Conservation (phyloP, 2,329 filamentous ascomycete species). For the Diaporthe capsici region DNA sequence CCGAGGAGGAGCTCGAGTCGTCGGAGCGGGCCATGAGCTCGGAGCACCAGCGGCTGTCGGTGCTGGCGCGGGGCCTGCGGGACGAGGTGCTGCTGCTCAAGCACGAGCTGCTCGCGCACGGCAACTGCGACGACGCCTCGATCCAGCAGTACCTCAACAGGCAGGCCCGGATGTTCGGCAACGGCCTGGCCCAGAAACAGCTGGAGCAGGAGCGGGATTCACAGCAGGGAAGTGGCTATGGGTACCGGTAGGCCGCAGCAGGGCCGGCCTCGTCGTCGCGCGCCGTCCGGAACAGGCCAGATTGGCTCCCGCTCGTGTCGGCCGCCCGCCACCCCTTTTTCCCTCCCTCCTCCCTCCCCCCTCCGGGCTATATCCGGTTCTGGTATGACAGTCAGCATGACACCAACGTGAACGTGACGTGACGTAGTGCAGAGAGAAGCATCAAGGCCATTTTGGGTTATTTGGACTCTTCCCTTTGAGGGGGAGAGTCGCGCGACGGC, state of each 20-base stretch:
- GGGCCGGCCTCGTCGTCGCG: background rate
- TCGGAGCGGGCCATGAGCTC: conserved; percentile 42
- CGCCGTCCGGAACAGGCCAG: too few species aligned
- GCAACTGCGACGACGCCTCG: conserved; percentile 46
- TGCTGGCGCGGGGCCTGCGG: conserved; percentile 43
- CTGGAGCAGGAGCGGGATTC: background rate
- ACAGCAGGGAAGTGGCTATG: too few species aligned
- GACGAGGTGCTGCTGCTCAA: conserved; percentile 51
- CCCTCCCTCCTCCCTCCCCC: too few species aligned
- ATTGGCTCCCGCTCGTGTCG: too few species aligned
- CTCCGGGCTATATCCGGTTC: too few species aligned
- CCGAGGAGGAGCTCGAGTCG: conserved; percentile 46
- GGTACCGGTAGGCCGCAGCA: background rate
- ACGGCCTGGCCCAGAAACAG: background rate
- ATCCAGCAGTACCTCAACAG: conserved; percentile 49
- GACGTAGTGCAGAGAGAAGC: too few species aligned
- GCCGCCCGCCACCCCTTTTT: too few species aligned
- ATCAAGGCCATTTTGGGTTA: too few species aligned
- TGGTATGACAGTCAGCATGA: too few species aligned
- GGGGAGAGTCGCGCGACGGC: background rate
- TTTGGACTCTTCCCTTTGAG: background rate
- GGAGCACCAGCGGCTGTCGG: conserved; percentile 43
- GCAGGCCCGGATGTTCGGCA: conserved; percentile 41
- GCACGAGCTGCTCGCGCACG: conserved; percentile 49
- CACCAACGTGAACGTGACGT: too few species aligned